A percentile compares a stretch with the other conserved stretches of the same genome.
phyloP scores from a whole-genome alignment of 495 filamentous ascomycete species.

The Viridothelium virens region DNA sequence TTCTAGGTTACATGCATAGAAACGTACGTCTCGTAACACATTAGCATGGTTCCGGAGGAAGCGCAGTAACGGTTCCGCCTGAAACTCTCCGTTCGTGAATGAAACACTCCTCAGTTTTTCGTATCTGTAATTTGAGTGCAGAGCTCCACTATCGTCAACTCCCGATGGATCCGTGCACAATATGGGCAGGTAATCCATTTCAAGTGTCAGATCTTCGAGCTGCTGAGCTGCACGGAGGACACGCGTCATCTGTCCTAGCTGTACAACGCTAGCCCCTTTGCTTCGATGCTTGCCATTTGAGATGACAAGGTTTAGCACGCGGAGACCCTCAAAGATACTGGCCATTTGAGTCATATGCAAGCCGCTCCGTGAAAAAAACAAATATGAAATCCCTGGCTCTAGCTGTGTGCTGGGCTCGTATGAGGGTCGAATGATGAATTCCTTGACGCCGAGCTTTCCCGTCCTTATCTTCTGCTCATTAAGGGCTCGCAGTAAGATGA shows the following conservation, averaged over 20 bases:
- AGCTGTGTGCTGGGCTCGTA: background rate
- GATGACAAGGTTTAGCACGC: slow-evolving; percentile 3
- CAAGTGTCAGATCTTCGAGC: background rate
- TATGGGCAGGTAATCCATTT: background rate
- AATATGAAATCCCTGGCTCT: background rate
- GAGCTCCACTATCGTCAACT: background rate
- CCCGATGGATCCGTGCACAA: background rate
- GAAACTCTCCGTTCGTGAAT: background rate
- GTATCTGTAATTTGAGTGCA: background rate
- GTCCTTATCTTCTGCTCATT: background rate
- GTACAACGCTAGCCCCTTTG: background rate
- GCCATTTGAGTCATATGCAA: background rate
- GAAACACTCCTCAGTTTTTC: background rate
- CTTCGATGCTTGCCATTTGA: background rate
- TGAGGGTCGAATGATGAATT: slow-evolving; percentile 5
- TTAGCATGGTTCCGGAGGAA: background rate
- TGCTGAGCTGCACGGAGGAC: background rate
- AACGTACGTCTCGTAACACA: background rate
- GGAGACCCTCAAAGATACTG: background rate
- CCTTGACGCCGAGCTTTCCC: background rate
- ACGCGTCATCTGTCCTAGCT: background rate
- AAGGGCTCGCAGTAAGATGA: background rate
- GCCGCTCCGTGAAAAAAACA: background rate
- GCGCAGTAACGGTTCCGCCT: background rate
- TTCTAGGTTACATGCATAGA: background rate